These are phyloP conservation scores for Vanrija humicola DNA, from an alignment of 1,284 basidiomycete species.

Conservation along the genomic window DNA sequence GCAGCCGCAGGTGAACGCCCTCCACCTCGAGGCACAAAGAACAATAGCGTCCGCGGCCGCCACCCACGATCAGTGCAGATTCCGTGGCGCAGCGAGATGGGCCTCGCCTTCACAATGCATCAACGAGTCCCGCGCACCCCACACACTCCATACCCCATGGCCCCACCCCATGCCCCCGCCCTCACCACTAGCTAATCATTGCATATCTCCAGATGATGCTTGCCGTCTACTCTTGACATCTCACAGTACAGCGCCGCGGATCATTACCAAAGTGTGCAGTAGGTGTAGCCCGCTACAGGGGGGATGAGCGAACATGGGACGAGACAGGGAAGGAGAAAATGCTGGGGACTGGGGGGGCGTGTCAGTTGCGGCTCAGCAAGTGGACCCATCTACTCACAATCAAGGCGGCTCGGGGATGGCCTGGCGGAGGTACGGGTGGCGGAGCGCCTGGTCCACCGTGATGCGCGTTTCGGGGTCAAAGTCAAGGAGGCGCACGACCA, in stretches of 20 bases:
- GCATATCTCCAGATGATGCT: no score
- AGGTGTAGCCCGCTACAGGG: neutral
- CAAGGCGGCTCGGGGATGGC: conserved; percentile 20
- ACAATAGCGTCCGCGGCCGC: no score
- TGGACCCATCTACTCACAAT: neutral
- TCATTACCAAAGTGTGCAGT: no score
- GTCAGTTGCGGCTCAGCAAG: neutral
- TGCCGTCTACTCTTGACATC: neutral
- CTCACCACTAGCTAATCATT: no score
- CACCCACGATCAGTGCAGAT: no score
- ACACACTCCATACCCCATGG: no score
- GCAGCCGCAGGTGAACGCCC: no score
- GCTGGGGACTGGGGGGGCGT: neutral
- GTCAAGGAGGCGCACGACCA: conserved; percentile 79
- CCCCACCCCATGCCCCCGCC: no score
- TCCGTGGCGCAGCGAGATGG: no score
- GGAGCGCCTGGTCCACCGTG: conserved; percentile 77
- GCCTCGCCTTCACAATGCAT: no score
- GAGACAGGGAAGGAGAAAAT: neutral
- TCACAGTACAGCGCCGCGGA: neutral
- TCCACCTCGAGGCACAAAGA: no score
- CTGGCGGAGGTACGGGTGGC: conserved; percentile 70
- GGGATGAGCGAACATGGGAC: neutral
- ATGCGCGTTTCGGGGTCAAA: conserved; percentile 88
- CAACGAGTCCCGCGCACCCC: no score